Conservation (phyloP, 1,139 yeast species). For the Meyerozyma smithsonii region DNA sequence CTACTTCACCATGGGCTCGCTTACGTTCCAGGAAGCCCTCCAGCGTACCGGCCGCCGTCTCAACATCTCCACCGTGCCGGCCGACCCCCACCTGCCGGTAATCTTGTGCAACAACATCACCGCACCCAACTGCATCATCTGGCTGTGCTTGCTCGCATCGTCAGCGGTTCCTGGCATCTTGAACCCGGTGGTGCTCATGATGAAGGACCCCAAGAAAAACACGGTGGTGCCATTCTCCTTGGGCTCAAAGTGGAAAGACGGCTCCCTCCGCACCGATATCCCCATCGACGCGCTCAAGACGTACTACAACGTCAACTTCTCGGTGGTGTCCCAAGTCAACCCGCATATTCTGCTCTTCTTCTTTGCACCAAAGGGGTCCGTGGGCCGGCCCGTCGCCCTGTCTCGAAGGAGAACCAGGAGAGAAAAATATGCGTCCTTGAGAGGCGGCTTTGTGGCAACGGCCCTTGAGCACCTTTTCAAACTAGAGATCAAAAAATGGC, state of each 20-base stretch:
- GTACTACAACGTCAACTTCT: slow-evolving; percentile 73
- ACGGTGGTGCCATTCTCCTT: slow-evolving; percentile 61
- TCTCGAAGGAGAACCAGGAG: slow-evolving; percentile 43
- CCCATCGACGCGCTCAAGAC: slow-evolving; percentile 67
- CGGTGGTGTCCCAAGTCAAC: slow-evolving; percentile 77
- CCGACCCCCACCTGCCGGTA: slow-evolving; percentile 79
- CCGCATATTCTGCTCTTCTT: slow-evolving; percentile 77
- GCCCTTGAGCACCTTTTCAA: slow-evolving; percentile 68
- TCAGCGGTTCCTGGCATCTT: slow-evolving; percentile 84
- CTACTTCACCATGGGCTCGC: slow-evolving; percentile 70
- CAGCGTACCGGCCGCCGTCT: slow-evolving; percentile 65
- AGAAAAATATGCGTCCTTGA: slow-evolving; percentile 40
- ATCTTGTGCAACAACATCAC: slow-evolving; percentile 74
- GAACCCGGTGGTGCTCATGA: slow-evolving; percentile 77
- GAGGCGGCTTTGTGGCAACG: slow-evolving; percentile 77
- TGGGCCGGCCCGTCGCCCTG: slow-evolving; percentile 68
- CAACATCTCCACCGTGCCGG: slow-evolving; percentile 75
- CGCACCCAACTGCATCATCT: slow-evolving; percentile 76
- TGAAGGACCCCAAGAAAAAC: slow-evolving; percentile 46
- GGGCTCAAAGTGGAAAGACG: slow-evolving; percentile 76
- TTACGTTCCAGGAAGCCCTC: slow-evolving; percentile 68
- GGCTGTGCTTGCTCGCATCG: slow-evolving; percentile 74
- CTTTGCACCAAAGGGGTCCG: slow-evolving; percentile 77
- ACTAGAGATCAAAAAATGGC: slow-evolving; percentile 72
- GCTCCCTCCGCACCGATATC: slow-evolving; percentile 66